phyloP scores from a whole-genome alignment of 2,329 filamentous ascomycete species.

The Alternaria postmessia region DNA sequence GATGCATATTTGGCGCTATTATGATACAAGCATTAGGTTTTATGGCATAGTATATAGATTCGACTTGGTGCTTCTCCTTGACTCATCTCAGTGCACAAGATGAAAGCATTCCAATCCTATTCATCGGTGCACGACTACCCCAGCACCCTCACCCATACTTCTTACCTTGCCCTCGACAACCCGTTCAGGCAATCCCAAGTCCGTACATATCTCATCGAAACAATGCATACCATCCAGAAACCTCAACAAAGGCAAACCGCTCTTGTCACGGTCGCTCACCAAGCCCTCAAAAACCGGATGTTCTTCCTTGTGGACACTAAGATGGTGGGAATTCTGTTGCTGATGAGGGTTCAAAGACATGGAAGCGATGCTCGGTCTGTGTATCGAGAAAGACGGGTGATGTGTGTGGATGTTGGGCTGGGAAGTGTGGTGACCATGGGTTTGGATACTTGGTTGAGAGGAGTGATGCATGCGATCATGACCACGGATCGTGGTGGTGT shows the following conservation, averaged over 20 bases:
- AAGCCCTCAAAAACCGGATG: slow-evolving; percentile 23
- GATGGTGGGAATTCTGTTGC: slow-evolving; percentile 10
- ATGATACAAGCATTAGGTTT: neutral
- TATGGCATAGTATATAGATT: neutral
- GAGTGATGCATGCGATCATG: slow-evolving; percentile 17
- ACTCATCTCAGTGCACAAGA: neutral
- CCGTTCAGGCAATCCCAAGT: slow-evolving; percentile 73
- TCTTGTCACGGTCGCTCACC: slow-evolving; percentile 25
- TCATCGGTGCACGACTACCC: slow-evolving; percentile 39
- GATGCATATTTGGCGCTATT: neutral
- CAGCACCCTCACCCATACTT: slow-evolving; percentile 45
- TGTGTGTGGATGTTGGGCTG: slow-evolving; percentile 19
- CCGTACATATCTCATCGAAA: slow-evolving; percentile 84
- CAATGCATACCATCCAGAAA: slow-evolving; percentile 79
- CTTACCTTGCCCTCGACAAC: slow-evolving; percentile 75
- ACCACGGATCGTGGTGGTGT: slow-evolving; percentile 28
- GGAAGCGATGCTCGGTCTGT: slow-evolving; percentile 29
- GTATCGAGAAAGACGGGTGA: slow-evolving; percentile 28
- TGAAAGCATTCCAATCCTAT: neutral
- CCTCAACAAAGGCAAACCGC: slow-evolving; percentile 61
- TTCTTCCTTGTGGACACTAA: slow-evolving; percentile 19
- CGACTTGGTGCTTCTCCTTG: neutral
- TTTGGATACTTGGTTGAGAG: slow-evolving; percentile 3
- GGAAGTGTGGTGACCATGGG: slow-evolving; percentile 12
- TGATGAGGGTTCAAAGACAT: slow-evolving; percentile 15